Percentiles rank a stretch among this genome's conserved stretches.
These are phyloP conservation scores for Patellifolia procumbens DNA, from an alignment of 179 eudicot species.

Conservation along the genomic window DNA sequence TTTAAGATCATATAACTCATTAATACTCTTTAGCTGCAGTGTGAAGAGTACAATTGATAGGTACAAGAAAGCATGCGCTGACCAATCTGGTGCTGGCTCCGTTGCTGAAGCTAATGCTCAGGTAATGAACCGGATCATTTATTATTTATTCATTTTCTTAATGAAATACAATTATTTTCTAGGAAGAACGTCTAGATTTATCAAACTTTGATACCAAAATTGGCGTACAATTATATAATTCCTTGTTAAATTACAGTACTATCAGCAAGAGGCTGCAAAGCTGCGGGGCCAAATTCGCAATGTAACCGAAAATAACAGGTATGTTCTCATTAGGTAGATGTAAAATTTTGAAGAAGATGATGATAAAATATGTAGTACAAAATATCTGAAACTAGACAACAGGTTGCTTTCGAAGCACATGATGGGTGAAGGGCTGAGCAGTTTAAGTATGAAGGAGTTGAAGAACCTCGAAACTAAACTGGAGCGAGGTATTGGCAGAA, in stretches of 20 bases:
- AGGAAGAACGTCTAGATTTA: neutral
- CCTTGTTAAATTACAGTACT: conserved; percentile 55
- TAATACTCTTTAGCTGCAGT: conserved; percentile 39
- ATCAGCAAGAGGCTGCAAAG: conserved; percentile 87
- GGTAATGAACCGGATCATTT: conserved; percentile 33
- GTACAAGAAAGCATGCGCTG: conserved; percentile 78
- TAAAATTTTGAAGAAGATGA: neutral
- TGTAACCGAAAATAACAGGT: conserved; percentile 80
- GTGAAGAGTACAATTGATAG: conserved; percentile 81
- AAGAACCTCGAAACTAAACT: conserved; percentile 64
- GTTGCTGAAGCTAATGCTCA: conserved; percentile 80
- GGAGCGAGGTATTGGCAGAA: conserved; percentile 68
- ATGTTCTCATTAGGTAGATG: conserved; percentile 9
- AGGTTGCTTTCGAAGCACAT: conserved; percentile 61
- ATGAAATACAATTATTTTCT: too few species aligned
- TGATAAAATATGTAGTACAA: neutral
- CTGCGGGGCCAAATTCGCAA: conserved; percentile 64
- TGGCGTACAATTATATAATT: too few species aligned
- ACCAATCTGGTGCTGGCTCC: conserved; percentile 54
- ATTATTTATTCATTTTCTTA: neutral
- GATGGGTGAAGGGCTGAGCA: conserved; percentile 75
- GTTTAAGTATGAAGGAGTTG: conserved; percentile 53
- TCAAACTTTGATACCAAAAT: neutral
- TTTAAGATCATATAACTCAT: conserved; percentile 12
- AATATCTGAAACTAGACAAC: conserved; percentile 26